Evolutionary conservation across 345 rosid species (phyloP).

Genomic region (Pelargonium nanum): DNA sequence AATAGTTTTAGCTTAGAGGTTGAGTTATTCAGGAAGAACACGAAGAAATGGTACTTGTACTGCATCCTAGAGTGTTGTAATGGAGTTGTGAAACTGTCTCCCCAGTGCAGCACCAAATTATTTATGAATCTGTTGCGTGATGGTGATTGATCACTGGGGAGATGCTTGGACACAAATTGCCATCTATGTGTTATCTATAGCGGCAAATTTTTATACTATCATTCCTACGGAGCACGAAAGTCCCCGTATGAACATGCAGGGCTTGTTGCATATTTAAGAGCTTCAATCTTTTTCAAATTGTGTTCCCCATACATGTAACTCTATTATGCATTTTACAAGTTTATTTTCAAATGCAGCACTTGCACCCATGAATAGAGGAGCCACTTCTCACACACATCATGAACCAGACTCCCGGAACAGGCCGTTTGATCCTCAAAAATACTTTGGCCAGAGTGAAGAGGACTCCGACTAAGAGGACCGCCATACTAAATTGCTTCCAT

Average conservation of each 20-base stretch:
- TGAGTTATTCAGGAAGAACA: neutral
- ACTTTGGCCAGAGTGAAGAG: constrained; percentile 21
- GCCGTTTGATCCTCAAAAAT: constrained; percentile 48
- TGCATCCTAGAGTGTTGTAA: too few relatives aligned
- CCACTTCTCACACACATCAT: constrained; percentile 16
- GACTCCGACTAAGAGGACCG: neutral
- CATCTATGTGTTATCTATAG: too few relatives aligned
- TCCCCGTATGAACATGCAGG: too few relatives aligned
- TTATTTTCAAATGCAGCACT: constrained; percentile 43
- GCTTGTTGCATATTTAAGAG: neutral
- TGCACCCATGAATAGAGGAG: constrained; percentile 58
- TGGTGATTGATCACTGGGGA: too few relatives aligned
- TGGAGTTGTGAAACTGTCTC: too few relatives aligned
- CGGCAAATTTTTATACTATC: neutral
- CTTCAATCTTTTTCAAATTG: neutral
- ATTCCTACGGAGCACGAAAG: neutral
- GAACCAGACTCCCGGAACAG: constrained; percentile 23
- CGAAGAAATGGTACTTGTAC: too few relatives aligned
- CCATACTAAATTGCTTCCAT: too few relatives aligned
- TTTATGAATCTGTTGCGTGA: too few relatives aligned
- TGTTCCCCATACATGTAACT: neutral
- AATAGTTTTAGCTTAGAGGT: neutral
- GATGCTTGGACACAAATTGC: too few relatives aligned
- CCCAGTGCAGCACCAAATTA: too few relatives aligned
- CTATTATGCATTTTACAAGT: constrained; percentile 9